Evolutionary conservation across 169 alveolate species (phyloP).

Genomic region (Plasmodium knowlesi): DNA sequence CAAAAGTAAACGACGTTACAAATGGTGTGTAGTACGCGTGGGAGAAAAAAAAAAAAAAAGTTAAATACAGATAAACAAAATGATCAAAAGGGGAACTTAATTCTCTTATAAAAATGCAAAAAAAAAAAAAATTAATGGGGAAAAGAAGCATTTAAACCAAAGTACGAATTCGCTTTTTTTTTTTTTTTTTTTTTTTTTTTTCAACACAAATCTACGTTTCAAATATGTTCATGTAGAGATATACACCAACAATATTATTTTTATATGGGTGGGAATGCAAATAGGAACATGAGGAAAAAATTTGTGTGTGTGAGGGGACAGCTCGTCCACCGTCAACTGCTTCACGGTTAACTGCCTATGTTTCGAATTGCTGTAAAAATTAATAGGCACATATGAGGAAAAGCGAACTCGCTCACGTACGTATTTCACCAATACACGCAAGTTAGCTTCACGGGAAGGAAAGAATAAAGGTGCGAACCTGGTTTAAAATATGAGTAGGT

Average conservation of each 20-base stretch:
- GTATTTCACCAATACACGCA: neutral
- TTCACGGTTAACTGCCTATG: neutral
- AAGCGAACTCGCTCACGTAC: neutral
- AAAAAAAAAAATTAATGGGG: neutral
- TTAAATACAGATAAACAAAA: slow-evolving; percentile 13
- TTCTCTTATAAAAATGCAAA: neutral
- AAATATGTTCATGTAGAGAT: slow-evolving; percentile 3
- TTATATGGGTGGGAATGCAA: neutral
- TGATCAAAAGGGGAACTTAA: neutral
- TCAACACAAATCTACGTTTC: slow-evolving; percentile 36
- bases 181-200: slow-evolving; percentile 1
- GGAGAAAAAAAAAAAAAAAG: neutral
- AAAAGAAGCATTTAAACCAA: neutral
- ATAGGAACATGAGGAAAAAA: neutral
- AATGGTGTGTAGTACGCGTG: neutral
- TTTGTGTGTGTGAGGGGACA: neutral
- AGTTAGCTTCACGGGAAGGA: neutral
- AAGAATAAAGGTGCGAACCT: neutral
- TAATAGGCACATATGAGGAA: neutral
- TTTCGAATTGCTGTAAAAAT: neutral
- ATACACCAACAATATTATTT: neutral
- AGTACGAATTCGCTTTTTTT: neutral
- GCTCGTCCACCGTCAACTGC: neutral
- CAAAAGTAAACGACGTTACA: slow-evolving; percentile 16
- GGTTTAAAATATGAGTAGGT: neutral